A percentile compares a stretch with the other conserved stretches of the same genome.
Evolutionary conservation across 2,329 filamentous ascomycete genomes (phyloP).

Genomic region (Venturia effusa): DNA sequence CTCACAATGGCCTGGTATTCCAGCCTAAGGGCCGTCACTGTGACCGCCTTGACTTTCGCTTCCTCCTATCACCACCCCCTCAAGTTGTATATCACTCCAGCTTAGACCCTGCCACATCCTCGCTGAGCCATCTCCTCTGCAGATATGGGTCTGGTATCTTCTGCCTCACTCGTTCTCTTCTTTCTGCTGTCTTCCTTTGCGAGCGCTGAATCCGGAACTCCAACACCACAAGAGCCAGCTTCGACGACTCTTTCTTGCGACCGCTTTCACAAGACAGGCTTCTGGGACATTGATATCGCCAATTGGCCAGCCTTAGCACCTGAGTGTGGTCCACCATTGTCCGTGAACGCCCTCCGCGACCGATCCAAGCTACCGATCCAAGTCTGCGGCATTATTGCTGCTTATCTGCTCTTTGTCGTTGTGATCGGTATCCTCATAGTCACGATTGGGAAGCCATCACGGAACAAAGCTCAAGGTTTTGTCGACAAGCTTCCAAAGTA

Average conservation of each 20-base stretch:
- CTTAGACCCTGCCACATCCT: background rate
- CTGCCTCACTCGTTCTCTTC: background rate
- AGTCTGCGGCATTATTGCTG: constrained; percentile 71
- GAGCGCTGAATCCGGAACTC: constrained; percentile 4
- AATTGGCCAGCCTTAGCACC: constrained; percentile 47
- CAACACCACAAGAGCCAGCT: background rate
- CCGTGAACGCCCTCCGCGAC: constrained; percentile 49
- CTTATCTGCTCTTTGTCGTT: constrained; percentile 69
- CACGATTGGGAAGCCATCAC: constrained; percentile 33
- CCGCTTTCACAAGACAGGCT: constrained; percentile 10
- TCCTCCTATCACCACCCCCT: background rate
- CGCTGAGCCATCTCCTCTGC: background rate
- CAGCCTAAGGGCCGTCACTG: background rate
- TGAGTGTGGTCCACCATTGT: constrained; percentile 49
- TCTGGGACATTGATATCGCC: constrained; percentile 38
- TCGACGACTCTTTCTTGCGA: constrained; percentile 6
- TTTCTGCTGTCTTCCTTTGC: constrained; percentile 2
- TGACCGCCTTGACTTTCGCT: background rate
- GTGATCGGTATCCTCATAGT: constrained; percentile 55
- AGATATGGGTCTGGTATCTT: constrained; percentile 1
- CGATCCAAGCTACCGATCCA: constrained; percentile 53
- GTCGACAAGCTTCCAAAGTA: constrained; percentile 30
- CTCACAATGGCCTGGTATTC: background rate
- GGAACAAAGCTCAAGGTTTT: constrained; percentile 38
- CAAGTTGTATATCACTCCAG: constrained; percentile 1